Evolutionary conservation across 2,329 filamentous ascomycete genomes (phyloP), one percentile per base, ranked within the genome.

Genomic region (Sordariomycetes sp.): DNA sequence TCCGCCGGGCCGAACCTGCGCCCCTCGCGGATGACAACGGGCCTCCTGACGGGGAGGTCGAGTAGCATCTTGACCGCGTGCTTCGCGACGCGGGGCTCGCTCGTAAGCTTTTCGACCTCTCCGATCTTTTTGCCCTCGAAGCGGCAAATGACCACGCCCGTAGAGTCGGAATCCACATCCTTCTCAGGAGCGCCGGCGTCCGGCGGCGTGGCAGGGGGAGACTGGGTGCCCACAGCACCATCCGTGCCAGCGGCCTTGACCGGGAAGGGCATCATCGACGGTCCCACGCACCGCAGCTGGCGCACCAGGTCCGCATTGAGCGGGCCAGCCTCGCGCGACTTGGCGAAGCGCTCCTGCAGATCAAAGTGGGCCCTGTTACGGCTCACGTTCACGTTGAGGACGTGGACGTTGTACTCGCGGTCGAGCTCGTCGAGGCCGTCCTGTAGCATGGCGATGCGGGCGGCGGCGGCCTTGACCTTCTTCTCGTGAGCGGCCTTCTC

Each of bases 21-120:
- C 13, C 71, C 70, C 4, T 65, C 65, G 1, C 75, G 74, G 28
- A 77, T 71, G 58, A 69, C 70, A 56, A 76, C 69, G 0, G 62
- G 62, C 12, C 74, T 68, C 61, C 65, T 66, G 50, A 77, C 62
- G 2, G 73, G 70, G 2, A 71, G 57, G 13, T 67, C 61, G 20
- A 70, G 65, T 12, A 76, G 67, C 8, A 62, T 58, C 22, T 48
- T 22, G 32, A 54, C 52, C 4, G 25, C 3, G 24, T 24, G 58
- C 24, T 54, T 36, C 20, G 35, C 24, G 5, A 24, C 5, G 17
- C 35, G 39, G 24, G 20, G 52, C n/a, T 42, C 56, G 17, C 20
- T 6, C 22, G 56, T 34, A 2, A 57, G 24, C 51, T 34, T 57
- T 39, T 32, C 52, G 52, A 57, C 25, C 8, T 35, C 10, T 5